Conservation (phyloP, 169 alveolate genomes). For the Cryptosporidium parvum region DNA sequence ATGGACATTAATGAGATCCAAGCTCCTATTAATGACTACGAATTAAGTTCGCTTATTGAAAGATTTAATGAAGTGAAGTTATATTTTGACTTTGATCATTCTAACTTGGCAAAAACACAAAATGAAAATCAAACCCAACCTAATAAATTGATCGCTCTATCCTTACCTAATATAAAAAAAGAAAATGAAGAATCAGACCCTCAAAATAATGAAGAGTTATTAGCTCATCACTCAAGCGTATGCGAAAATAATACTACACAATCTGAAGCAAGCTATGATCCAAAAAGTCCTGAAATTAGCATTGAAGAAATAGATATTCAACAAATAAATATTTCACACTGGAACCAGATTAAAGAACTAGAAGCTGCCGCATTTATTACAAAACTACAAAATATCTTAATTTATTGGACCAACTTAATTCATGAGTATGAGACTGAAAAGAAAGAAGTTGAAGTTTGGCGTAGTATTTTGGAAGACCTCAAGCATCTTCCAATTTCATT, state of each 20-base stretch:
- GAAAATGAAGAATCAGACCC: neutral
- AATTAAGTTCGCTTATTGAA: slow-evolving; percentile 11
- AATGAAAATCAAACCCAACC: neutral
- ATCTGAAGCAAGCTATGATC: neutral
- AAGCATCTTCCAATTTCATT: slow-evolving; percentile 27
- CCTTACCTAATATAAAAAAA: neutral
- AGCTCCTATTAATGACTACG: slow-evolving; percentile 43
- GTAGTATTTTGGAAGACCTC: slow-evolving; percentile 27
- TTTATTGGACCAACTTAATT: slow-evolving; percentile 24
- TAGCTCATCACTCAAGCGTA: neutral
- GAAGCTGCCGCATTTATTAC: slow-evolving; percentile 19
- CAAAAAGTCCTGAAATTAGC: slow-evolving; percentile 9
- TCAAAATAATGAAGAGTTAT: neutral
- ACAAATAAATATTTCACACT: slow-evolving; percentile 48
- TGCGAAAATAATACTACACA: slow-evolving; percentile 3
- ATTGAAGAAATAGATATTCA: slow-evolving; percentile 18
- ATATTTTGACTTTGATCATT: slow-evolving; percentile 1
- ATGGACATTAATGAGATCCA: slow-evolving; percentile 34
- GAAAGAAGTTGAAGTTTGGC: slow-evolving; percentile 24
- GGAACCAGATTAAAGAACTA: slow-evolving; percentile 39
- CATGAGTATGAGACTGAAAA: slow-evolving; percentile 3
- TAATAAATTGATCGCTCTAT: neutral
- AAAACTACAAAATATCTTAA: slow-evolving; percentile 35
- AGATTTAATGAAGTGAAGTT: neutral
- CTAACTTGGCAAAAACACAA: neutral